A percentile compares a stretch with the other conserved stretches of the same genome.
Evolutionary conservation across 345 rosid genomes (phyloP).

Genomic region (Mercurialis annua): DNA sequence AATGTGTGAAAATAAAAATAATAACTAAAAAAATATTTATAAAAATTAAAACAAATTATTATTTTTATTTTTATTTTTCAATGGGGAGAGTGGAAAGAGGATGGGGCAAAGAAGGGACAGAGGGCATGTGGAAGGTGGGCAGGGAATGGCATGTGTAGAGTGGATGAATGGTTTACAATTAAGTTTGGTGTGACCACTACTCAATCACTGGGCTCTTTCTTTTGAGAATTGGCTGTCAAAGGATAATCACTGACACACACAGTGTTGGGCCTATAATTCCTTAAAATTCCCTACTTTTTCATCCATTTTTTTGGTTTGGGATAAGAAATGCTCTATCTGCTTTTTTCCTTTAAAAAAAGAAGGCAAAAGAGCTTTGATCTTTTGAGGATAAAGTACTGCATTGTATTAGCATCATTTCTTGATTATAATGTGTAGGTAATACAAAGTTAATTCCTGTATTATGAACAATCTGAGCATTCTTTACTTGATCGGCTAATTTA

Average conservation of each 20-base stretch:
- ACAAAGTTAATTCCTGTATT: not conserved
- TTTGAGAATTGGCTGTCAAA: not conserved
- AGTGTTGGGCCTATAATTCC: constrained; percentile 4
- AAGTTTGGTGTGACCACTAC: constrained; percentile 15
- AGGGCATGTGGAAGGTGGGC: constrained; percentile 22
- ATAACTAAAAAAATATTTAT: not conserved
- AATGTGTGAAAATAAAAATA: not conserved
- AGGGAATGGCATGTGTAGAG: constrained; percentile 16
- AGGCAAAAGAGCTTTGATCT: not conserved
- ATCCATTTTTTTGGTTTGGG: not conserved
- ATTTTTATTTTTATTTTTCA: too few species aligned
- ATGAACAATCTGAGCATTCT: too few species aligned
- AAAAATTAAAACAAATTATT: too few species aligned
- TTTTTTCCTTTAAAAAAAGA: too few species aligned
- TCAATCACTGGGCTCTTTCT: not conserved
- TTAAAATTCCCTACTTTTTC: constrained; percentile 2
- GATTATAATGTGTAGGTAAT: not conserved
- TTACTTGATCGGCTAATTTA: too few species aligned
- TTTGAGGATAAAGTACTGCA: not conserved
- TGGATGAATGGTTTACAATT: constrained; percentile 10
- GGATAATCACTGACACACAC: not conserved
- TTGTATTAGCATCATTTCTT: not conserved
- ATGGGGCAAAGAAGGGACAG: constrained; percentile 8
- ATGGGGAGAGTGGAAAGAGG: not conserved
- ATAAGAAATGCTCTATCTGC: not conserved